These are phyloP conservation scores for Penicillium sp. DNA, from an alignment of 2,329 filamentous ascomycete genomes.

Conservation along the genomic window DNA sequence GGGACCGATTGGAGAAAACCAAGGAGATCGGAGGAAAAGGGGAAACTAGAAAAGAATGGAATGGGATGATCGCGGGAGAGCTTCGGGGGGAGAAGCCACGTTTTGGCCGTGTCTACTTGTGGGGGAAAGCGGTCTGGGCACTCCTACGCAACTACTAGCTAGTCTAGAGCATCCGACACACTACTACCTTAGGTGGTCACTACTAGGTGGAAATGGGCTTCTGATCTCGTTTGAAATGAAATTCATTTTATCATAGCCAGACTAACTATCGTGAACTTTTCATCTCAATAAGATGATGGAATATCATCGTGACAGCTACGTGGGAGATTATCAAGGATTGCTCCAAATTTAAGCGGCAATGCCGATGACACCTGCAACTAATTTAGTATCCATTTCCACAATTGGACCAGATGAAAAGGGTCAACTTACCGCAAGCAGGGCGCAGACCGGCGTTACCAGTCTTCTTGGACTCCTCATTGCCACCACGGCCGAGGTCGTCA, in stretches of 20 bases:
- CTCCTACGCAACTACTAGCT: too few species aligned
- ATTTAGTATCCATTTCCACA: conserved; percentile 15
- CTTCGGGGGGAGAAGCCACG: conserved; percentile 34
- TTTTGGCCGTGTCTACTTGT: too few species aligned
- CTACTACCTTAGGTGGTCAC: neutral
- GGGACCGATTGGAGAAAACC: conserved; percentile 10
- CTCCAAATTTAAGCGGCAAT: conserved; percentile 69
- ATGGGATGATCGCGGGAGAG: conserved; percentile 19
- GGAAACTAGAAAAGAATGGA: conserved; percentile 13
- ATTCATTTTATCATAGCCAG: conserved; percentile 29
- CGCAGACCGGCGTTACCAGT: conserved; percentile 93
- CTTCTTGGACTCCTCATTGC: conserved; percentile 93
- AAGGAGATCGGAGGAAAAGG: conserved; percentile 8
- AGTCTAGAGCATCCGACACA: neutral
- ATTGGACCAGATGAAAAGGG: neutral
- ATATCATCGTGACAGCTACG: conserved; percentile 22
- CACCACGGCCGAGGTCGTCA: conserved; percentile 94
- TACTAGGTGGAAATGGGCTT: neutral
- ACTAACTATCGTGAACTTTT: conserved; percentile 26
- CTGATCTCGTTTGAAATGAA: conserved; percentile 8
- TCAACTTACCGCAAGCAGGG: conserved; percentile 83
- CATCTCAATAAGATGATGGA: conserved; percentile 17
- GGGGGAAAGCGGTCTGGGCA: conserved; percentile 36
- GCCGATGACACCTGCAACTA: conserved; percentile 74
- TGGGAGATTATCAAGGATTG: conserved; percentile 11